Conservation (phyloP, 2,329 filamentous ascomycete genomes). For the Diaporthe capsici region DNA sequence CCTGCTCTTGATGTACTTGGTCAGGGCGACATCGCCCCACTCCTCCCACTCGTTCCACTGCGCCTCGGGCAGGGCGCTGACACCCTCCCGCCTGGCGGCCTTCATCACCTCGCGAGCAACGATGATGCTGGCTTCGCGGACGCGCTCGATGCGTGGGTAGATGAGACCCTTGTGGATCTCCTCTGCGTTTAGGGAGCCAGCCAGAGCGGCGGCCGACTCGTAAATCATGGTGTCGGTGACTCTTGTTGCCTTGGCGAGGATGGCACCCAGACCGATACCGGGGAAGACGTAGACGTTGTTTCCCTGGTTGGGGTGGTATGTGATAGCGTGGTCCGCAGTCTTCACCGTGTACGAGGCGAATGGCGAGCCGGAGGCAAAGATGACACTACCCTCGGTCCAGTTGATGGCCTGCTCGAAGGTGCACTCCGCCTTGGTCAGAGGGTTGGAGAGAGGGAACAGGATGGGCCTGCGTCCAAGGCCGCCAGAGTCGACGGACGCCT, state of each 20-base stretch:
- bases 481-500: constrained; percentile 73
- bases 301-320: constrained; percentile 85
- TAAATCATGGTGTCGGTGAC: constrained; percentile 98
- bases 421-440: constrained; percentile 96
- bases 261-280: constrained; percentile 92
- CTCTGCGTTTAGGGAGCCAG: constrained; percentile 82
- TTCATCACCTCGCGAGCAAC: constrained; percentile 96
- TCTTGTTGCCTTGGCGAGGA: constrained; percentile 87
- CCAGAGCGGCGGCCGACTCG: constrained; percentile 86
- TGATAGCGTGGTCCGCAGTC: constrained; percentile 70
- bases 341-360: constrained; percentile 82
- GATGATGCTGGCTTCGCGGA: constrained; percentile 88
- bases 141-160: constrained; percentile 92
- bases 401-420: constrained; percentile 94
- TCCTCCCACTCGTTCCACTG: constrained; percentile 82
- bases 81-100: constrained; percentile 85
- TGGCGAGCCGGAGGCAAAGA: constrained; percentile 96
- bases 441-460: constrained; percentile 97
- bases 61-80: constrained; percentile 77
- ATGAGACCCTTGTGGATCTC: constrained; percentile 88
- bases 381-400: constrained; percentile 89
- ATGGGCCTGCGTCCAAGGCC: constrained; percentile 84
- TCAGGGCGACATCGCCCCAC: constrained; percentile 75
- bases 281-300: constrained; percentile 97
- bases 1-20: constrained; percentile 70